phyloP scores from a whole-genome alignment of 495 filamentous ascomycete species.

The Aspergillus ellipticus region DNA sequence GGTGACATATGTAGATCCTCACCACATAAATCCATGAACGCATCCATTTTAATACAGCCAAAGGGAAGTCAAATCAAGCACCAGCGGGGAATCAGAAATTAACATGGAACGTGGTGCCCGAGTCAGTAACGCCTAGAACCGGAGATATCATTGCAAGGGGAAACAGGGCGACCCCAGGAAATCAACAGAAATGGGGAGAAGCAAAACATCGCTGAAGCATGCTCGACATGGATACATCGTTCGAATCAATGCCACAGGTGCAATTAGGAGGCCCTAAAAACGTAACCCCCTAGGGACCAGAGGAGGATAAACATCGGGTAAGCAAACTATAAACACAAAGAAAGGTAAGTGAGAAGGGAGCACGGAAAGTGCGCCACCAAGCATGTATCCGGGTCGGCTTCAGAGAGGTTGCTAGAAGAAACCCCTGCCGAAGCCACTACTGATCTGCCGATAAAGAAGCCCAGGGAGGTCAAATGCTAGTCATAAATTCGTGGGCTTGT shows the following conservation, averaged over 20 bases:
- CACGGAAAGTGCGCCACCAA: neutral
- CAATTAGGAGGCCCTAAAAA: neutral
- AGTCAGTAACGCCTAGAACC: neutral
- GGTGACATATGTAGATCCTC: neutral
- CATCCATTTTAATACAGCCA: neutral
- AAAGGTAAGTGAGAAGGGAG: neutral
- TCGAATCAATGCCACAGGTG: neutral
- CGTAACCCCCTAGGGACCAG: neutral
- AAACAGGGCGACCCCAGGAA: neutral
- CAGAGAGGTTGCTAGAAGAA: neutral
- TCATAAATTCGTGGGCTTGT: neutral
- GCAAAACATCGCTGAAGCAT: neutral
- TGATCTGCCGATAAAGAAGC: neutral
- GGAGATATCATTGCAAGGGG: neutral
- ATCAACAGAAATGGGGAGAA: neutral
- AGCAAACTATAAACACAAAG: neutral
- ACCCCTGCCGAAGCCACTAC: neutral
- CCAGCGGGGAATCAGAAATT: neutral
- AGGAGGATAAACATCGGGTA: neutral
- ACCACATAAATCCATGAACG: neutral
- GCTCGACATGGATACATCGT: neutral
- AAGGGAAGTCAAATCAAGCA: neutral
- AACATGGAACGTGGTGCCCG: neutral
- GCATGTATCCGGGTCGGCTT: neutral
- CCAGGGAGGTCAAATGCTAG: neutral